Base-by-base conservation (phyloP, 2,329 filamentous ascomycete species). In the Fusarium buxicola region DNA sequence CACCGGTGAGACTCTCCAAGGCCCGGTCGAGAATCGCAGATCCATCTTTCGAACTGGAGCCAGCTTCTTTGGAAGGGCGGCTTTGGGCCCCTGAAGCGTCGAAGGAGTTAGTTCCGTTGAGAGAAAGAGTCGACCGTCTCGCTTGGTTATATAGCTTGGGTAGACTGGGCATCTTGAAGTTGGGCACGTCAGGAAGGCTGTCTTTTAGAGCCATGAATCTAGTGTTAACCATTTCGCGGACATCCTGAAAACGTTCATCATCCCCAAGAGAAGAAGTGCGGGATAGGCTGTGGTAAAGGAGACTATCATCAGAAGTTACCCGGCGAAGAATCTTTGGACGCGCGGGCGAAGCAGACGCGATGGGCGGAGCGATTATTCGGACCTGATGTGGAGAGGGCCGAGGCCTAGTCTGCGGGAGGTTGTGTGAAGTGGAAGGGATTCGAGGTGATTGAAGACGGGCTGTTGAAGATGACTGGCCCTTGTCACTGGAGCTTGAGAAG, bases 121-220 rank as follows among this genome's bases (percentile, higher is more conserved):
- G 66, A 2, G 75, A 76, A 8, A 72, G 69, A 4, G 69, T 65
- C 12, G 75, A 73, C 13, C 71, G 73, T 57, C 68, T 72, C 28
- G 69, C 55, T 25, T 68, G 69, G 25, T 36, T 67, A 46, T 82
- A 77, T 34, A 87, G 78, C 60, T 81, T 85, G 46, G 88, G 84
- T 32, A 91, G 76, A 59, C 84, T 83, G 2, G 86, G 86, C 72
- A 92, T 82, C 71, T 88, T 92, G 76, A 94, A 90, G 51, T 88
- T 92, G 3, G 93, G 91, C 35, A 84, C 79, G 69, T 97, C 93
- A 72, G 92, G 89, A 60, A 92, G 86, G 72, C 90, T 96, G 73
- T 97, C 94, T 72, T 89, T 91, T 73, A 98, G 91, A 5, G 94
- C 94, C 78, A 96, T 96, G 72, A 95, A 83, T 36, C 94, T 86